These are phyloP conservation scores for Camelina sativa DNA, from an alignment of 345 rosid species.

Conservation along the genomic window DNA sequence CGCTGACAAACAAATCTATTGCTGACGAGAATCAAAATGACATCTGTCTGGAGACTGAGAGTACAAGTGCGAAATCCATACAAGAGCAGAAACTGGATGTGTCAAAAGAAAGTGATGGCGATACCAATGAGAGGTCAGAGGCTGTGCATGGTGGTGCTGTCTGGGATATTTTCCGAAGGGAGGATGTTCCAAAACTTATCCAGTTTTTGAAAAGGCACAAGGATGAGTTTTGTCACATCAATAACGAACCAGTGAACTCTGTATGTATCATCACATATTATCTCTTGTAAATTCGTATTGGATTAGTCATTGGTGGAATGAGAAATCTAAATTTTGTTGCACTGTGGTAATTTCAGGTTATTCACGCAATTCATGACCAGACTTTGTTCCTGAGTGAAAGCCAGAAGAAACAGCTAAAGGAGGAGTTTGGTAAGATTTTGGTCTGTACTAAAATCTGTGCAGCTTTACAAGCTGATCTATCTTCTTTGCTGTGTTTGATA, in stretches of 20 bases:
- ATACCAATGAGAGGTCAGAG: slow-evolving; percentile 10
- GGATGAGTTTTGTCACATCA: slow-evolving; percentile 69
- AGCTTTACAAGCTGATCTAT: background rate
- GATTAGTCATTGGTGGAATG: slow-evolving; percentile 6
- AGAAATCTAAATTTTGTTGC: slow-evolving; percentile 32
- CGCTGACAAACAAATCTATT: background rate
- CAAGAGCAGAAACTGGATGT: slow-evolving; percentile 29
- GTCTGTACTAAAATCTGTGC: slow-evolving; percentile 1
- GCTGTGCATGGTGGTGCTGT: slow-evolving; percentile 60
- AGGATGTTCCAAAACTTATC: slow-evolving; percentile 75
- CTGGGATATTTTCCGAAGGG: slow-evolving; percentile 78
- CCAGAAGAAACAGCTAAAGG: slow-evolving; percentile 76
- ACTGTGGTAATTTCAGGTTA: slow-evolving; percentile 57
- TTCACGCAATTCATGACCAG: slow-evolving; percentile 81
- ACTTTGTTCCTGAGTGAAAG: slow-evolving; percentile 59
- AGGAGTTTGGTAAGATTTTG: slow-evolving; percentile 61
- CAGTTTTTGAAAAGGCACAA: slow-evolving; percentile 66
- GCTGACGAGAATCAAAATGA: slow-evolving; percentile 29
- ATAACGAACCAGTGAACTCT: slow-evolving; percentile 31
- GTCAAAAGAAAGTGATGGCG: slow-evolving; percentile 15
- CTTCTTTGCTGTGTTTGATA: background rate
- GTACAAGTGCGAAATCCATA: slow-evolving; percentile 1
- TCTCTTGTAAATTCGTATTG: slow-evolving; percentile 21
- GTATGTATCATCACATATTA: slow-evolving; percentile 26
- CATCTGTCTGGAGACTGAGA: slow-evolving; percentile 16